These are phyloP conservation scores for Nepenthes gracilis DNA, from an alignment of 148 eudicot species.

Conservation along the genomic window DNA sequence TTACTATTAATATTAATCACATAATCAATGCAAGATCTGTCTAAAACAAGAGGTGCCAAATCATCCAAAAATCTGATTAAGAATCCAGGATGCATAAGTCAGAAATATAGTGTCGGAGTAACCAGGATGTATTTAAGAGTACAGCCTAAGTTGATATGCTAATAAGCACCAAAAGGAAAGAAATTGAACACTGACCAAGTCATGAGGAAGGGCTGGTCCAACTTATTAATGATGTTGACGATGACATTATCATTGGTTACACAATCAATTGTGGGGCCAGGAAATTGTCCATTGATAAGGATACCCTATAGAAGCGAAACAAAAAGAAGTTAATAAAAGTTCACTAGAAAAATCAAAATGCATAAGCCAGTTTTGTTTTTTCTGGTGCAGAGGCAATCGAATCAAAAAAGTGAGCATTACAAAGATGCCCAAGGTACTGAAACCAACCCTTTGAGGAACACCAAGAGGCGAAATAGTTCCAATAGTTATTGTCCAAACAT, in stretches of 20 bases:
- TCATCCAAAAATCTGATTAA: no score
- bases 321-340: not conserved
- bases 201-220: constrained; percentile 75
- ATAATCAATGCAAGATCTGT: no score
- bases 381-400: not conserved
- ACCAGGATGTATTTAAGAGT: not conserved
- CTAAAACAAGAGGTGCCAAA: no score
- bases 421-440: not conserved
- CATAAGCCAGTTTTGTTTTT: not conserved
- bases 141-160: not conserved
- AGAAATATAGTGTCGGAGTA: no score
- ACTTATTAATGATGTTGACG: constrained; percentile 42
- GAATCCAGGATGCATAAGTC: no score
- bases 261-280: constrained; percentile 56
- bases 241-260: constrained; percentile 69
- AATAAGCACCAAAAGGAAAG: not conserved
- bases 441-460: constrained; percentile 43
- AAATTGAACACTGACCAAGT: constrained; percentile 53
- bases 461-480: constrained; percentile 65
- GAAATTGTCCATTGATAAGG: constrained; percentile 73
- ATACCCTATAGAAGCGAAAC: constrained; percentile 37
- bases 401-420: not conserved
- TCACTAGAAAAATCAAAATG: not conserved
- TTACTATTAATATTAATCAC: no score
- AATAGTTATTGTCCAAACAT: constrained; percentile 46